Base-by-base conservation (phyloP, 306 rosid genomes). In the Rosa chinensis region DNA sequence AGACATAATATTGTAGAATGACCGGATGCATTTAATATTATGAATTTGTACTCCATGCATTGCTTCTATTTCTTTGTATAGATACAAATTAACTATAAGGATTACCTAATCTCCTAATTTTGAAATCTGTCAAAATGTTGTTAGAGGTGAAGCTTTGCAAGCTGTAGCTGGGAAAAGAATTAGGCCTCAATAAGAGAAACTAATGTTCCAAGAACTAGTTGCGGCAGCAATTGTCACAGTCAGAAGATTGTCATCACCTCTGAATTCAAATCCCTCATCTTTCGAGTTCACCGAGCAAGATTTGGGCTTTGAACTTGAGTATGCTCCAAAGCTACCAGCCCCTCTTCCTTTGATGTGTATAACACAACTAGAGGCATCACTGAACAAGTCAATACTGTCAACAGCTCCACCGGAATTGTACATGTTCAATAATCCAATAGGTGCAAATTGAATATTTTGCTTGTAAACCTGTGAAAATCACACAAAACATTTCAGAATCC, bases 321-420 rank as follows among this genome's bases (percentile, higher is more conserved):
- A 85, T 16, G 84, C 86, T 71, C 88, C 88, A 58, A 85, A 82
- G 43, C 25, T 67, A 75, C 86, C 84, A 28, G 55, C 49, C 32
- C 86, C 84, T 82, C 81, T 78, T 68, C 86, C 86, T 70, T 76
- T 66, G 20, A 85, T 77, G 23, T 53, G 81, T 72, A 85, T 76
- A 50, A 64, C 82, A 71, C 63, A 13, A 18, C 64, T 73, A 12
- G 85, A 58, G 32, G 76, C 25, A 40, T 58, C 69, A 32, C 66
- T 43, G 35, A 53, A 45, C 64, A 72, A 82, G 69, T 82, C 79
- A 49, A 82, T 40, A 8, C 67, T 67, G 17, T 81, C 85, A 72
- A 81, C 72, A 39, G 88, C 88, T 82, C 88, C 88, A 14, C 86
- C 84, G 25, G 86, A 82, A 58, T 85, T 85, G 83, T 85, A 82